phyloP scores from a whole-genome alignment of 2,329 filamentous ascomycete genomes.

The Hypoxylon sp. region DNA sequence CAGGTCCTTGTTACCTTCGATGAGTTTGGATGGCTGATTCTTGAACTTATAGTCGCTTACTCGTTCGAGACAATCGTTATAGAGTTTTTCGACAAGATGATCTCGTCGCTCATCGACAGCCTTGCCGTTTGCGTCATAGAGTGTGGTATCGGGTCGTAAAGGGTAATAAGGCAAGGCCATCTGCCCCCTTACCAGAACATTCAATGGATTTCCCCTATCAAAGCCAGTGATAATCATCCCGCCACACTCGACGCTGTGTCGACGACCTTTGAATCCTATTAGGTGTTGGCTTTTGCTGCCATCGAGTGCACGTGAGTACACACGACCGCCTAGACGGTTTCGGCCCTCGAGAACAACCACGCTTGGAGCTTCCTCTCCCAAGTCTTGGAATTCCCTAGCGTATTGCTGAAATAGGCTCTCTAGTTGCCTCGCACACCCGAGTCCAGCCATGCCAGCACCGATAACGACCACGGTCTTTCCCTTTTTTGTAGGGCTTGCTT shows the following conservation, averaged over 20 bases:
- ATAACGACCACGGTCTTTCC: conserved; percentile 86
- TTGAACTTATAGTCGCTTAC: conserved; percentile 93
- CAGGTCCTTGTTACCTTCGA: conserved; percentile 85
- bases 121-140: conserved; percentile 87
- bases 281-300: conserved; percentile 67
- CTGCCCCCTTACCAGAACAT: conserved; percentile 90
- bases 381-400: conserved; percentile 72
- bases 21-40: conserved; percentile 74
- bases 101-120: conserved; percentile 85
- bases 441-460: conserved; percentile 92
- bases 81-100: conserved; percentile 87
- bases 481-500: conserved; percentile 60
- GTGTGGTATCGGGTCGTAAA: conserved; percentile 82
- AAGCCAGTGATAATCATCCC: conserved; percentile 99
- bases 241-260: conserved; percentile 93
- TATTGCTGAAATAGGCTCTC: conserved; percentile 89
- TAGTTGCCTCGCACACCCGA: conserved; percentile 92
- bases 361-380: conserved; percentile 76
- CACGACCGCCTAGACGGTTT: conserved; percentile 87
- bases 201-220: conserved; percentile 93
- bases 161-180: conserved; percentile 88
- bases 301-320: conserved; percentile 83
- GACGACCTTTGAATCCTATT: conserved; percentile 67
- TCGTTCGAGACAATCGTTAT: conserved; percentile 93
- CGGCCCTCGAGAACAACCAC: conserved; percentile 90